These are phyloP conservation scores for Huiozyma naganishii DNA, from an alignment of 805 yeast species.

Conservation along the genomic window DNA sequence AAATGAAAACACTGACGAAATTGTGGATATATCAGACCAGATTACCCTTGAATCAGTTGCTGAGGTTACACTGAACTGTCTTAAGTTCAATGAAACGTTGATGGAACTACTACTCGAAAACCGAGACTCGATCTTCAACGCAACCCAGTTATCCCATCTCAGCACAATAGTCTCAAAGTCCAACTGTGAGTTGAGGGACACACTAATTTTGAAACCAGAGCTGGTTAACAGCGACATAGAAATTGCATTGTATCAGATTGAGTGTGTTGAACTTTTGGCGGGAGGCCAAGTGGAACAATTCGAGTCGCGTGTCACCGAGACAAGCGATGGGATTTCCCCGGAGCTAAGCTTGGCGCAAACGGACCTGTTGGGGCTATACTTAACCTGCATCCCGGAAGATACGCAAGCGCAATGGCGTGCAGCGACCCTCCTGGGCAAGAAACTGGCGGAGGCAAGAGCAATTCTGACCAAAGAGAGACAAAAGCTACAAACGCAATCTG, in stretches of 20 bases:
- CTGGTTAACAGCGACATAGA: background rate
- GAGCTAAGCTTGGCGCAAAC: constrained; percentile 11
- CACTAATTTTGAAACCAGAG: background rate
- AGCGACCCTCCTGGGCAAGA: constrained; percentile 10
- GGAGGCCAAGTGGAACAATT: background rate
- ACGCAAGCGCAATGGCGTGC: constrained; percentile 13
- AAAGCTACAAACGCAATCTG: constrained; percentile 3
- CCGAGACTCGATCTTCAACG: constrained; percentile 5
- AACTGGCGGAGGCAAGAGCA: constrained; percentile 9
- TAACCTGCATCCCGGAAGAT: constrained; percentile 7
- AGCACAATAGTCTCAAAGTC: constrained; percentile 11
- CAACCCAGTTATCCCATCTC: constrained; percentile 15
- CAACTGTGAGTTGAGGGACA: constrained; percentile 9
- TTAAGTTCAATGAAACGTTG: constrained; percentile 12
- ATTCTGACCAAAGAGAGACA: constrained; percentile 8
- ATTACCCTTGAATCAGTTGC: constrained; percentile 15
- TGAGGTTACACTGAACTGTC: constrained; percentile 15
- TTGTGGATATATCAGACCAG: constrained; percentile 21
- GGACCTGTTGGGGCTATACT: constrained; percentile 12
- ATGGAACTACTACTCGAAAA: constrained; percentile 15
- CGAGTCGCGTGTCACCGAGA: background rate
- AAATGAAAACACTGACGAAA: constrained; percentile 7
- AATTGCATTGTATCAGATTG: background rate
- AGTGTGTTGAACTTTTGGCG: background rate
- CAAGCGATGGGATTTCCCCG: background rate